Evolutionary conservation across 768 basidiomycete genomes (phyloP), one percentile per base, ranked within the genome.

Genomic region (Lactarius psammicola): DNA sequence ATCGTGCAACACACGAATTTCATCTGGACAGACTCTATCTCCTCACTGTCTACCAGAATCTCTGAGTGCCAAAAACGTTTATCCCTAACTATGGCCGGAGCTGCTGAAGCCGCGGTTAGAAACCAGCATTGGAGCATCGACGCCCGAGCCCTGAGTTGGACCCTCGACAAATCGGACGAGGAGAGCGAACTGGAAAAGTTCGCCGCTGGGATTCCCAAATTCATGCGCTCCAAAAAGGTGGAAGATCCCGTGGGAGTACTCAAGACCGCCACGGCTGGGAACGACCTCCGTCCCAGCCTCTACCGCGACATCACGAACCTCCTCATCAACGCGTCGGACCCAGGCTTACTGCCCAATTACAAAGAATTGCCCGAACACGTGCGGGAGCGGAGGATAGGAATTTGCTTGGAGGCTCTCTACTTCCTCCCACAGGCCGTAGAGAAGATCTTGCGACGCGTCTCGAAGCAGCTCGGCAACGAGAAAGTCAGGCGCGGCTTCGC

Each of bases 61-160:
- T 17, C 53, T 6, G 1, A 28, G 10, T 30, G 30, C 3, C 33
- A 40, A 31, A 31, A 9, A 2, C 33, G 33, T 10, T 31, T 44
- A 4, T 60, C 58, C 8, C 3, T 1, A 28, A 13, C n/a, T 20
- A 65, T 60, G 38, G 34, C 33, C 8, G 10, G 2, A 15, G 54
- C 60, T 4, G 54, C 36, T 20, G 7, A 56, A 26, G 2, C 8
- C 0, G n/a, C 53, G 0, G 64, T 55, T 2, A 4, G 7, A 18
- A 18, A 23, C 15, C 17, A 46, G 30, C 18, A 46, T 40, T 20
- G 17, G n/a, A 11, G 23, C 15, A 46, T 56, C 2, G 34, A 49
- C 36, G 59, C 64, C 8, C 54, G 55, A 4, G 60, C 64, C 1
- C 28, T 65, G 10, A 40, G 42, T 23, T 65, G 64, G 64, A 65